A percentile compares a stretch with the other conserved stretches of the same genome.
These are phyloP conservation scores for Parafenestella ontariensis DNA, from an alignment of 2,329 filamentous ascomycete species.

Conservation along the genomic window DNA sequence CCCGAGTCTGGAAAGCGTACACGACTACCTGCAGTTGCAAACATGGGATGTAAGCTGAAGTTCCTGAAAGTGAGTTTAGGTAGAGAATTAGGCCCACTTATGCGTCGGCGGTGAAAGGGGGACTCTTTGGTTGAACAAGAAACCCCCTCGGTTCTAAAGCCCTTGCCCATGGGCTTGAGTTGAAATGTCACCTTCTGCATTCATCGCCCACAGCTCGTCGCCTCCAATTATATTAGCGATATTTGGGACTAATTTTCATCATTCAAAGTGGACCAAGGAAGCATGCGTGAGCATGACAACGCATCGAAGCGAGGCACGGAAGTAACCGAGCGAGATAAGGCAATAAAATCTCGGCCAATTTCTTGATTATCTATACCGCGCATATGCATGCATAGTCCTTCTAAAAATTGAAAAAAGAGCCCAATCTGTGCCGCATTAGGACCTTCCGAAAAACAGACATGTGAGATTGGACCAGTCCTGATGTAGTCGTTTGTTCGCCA, in stretches of 20 bases:
- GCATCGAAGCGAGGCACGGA: neutral
- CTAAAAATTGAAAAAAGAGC: neutral
- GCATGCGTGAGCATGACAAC: neutral
- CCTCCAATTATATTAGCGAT: no score
- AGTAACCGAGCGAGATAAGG: neutral
- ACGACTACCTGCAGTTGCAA: slow-evolving; percentile 15
- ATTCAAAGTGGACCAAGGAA: neutral
- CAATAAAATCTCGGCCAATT: slow-evolving; percentile 1
- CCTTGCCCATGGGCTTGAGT: no score
- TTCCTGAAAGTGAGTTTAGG: no score
- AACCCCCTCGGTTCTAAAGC: no score
- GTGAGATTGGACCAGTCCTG: neutral
- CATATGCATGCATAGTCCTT: slow-evolving; percentile 6
- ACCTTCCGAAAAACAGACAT: neutral
- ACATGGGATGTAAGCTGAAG: slow-evolving; percentile 29
- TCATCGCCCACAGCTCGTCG: no score
- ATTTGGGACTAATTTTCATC: neutral
- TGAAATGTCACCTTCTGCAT: no score
- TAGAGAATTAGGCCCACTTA: no score
- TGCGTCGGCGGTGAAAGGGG: no score
- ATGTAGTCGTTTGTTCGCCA: slow-evolving; percentile 6
- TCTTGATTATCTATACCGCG: slow-evolving; percentile 15
- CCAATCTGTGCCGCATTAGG: neutral
- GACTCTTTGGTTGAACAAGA: no score
- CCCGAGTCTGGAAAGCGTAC: neutral